These are phyloP conservation scores for Parastagonospora nodorum DNA, from an alignment of 2,329 filamentous ascomycete genomes.

Conservation along the genomic window DNA sequence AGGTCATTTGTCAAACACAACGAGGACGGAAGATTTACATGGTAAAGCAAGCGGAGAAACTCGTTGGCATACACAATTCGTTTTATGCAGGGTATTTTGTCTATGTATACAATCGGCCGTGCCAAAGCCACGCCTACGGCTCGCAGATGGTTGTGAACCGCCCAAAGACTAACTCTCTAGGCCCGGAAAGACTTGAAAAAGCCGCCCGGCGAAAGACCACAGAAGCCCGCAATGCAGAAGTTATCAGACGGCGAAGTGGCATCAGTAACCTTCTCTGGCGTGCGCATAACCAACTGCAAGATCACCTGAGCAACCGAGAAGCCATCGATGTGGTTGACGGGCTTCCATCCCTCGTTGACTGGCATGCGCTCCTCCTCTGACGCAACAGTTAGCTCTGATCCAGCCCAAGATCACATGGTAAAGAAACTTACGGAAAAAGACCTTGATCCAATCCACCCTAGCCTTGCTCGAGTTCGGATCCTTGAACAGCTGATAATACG, in stretches of 20 bases:
- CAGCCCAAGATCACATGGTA: neutral
- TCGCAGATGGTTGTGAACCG: no score
- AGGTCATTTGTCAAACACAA: no score
- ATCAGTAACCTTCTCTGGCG: constrained; percentile 15
- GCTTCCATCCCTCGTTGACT: constrained; percentile 26
- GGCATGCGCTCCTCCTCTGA: constrained; percentile 29
- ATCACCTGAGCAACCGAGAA: constrained; percentile 7
- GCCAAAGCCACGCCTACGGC: no score
- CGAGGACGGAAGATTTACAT: no score
- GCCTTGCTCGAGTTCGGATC: constrained; percentile 14
- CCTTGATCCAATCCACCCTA: constrained; percentile 23
- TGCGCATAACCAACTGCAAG: constrained; percentile 18
- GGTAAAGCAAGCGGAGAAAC: no score
- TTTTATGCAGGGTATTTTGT: no score
- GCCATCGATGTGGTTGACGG: constrained; percentile 7
- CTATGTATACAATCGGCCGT: no score
- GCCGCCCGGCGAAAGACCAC: no score
- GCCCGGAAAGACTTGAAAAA: no score
- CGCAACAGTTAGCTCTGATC: neutral
- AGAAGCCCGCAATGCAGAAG: neutral
- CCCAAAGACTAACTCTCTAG: no score
- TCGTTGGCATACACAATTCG: no score
- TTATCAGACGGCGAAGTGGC: no score
- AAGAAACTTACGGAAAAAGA: constrained; percentile 28
- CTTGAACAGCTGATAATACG: constrained; percentile 22